Base-by-base conservation (phyloP, 495 filamentous ascomycete genomes). In the Penicillium malachiteum region DNA sequence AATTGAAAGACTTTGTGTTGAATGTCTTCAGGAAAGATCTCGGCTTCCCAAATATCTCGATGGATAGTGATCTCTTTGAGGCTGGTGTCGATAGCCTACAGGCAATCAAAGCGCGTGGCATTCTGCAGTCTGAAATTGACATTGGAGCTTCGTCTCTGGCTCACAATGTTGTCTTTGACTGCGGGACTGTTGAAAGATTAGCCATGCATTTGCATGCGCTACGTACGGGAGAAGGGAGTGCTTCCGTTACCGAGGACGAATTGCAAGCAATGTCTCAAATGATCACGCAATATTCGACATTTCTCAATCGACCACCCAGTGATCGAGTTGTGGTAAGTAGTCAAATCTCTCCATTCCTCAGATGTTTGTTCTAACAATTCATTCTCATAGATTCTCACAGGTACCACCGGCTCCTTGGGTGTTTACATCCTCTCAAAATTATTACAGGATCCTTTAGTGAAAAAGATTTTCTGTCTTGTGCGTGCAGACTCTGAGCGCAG, bases 11-110 rank as follows among this genome's bases (percentile, higher is more conserved):
- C 40, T 71, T 16, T 3, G 57, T 68, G 3, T 55, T 65, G 18
- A 50, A 58, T 6, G 38, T 67, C 0, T 38, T 57, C 8, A 53
- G 49, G 6, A 43, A 43, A 2, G 35, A 56, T 26, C 51, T 63
- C 12, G 59, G 65, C 7, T 47, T 55, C 7, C 44, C 59, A 11
- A 12, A 39, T 16, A 30, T 71, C 12, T 40, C 50, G 2, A 52
- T 63, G 0, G 62, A 65, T 5, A 71, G 67, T 0, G 77, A 84
- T 57, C 53, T 84, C 10, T 82, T 80, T 55, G 64, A 63, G 4
- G 62, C 67, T 50, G 80, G 80, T 3, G 69, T 83, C 1, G 79
- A 82, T 54, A 79, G 77, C n/a, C 49, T 79, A 13, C 79, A 78
- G 30, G 67, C 76, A 14, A 75, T 75, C 44, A 43, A 43, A 7